Base-by-base conservation (phyloP, 2,329 filamentous ascomycete genomes). In the Exophiala oligosperma region DNA sequence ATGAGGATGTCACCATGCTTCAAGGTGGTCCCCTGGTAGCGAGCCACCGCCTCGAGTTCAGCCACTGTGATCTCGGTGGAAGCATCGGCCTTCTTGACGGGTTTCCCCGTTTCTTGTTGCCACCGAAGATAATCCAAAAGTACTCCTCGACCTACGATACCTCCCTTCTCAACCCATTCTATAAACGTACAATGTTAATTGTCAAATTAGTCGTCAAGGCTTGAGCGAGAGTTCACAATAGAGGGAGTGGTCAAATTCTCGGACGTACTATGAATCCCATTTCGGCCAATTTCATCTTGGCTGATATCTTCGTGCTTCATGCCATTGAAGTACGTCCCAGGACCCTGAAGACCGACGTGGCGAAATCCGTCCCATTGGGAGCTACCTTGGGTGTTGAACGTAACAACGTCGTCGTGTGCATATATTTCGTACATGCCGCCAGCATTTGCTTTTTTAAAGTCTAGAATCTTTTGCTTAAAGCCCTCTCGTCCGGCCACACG, bases 121-220 rank as follows among this genome's bases (percentile, higher is more conserved):
- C 75, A 81, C 1, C 72, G 64, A n/a, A 66, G 68, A 49, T 73
- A 78, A 69, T 79, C 77, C 24, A 79, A 61, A 21, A 79, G 70
- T 11, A 79, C 72, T n/a, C 76, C 76, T 3, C 76, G 74, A 29
- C 75, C 76, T 29, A 76, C 71, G 24, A 77, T 73, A 6, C 73
- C 73, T 21, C 72, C 72, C 1, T 70, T 68, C 32, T 72, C 67
- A 17, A 67, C 70, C 72, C 72, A 76, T 43, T 68, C 73, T 76
- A 54, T 17, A 28, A 28, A 28, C 26, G 26, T 17, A 17, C 17
- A 14, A n/a, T 17, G 23, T 17, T 32, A 26, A 41, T 4, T 8
- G 24, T 28, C 9, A 29, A 44, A 44, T 26, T 6, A 35, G 26
- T 28, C 40, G 23, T 28, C 3, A 40, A 24, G 26, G 26, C 4